phyloP scores from a whole-genome alignment of 257 asterid species.

The Petrea volubilis region DNA sequence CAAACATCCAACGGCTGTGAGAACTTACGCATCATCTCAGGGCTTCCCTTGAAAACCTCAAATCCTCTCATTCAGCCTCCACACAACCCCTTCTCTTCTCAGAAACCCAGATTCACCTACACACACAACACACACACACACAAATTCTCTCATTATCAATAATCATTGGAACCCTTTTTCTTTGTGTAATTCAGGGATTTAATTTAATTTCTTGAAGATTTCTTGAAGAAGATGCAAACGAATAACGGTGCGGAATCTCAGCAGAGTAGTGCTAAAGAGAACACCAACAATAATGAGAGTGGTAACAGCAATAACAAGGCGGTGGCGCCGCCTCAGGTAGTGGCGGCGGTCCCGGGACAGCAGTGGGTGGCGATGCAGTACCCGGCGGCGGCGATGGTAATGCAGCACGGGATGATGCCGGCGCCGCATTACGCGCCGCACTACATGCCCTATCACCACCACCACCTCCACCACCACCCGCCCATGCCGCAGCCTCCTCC shows the following conservation, averaged over 20 bases:
- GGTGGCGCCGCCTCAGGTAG: constrained; percentile 29
- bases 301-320: constrained; percentile 5
- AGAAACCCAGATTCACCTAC: constrained; percentile 45
- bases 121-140: constrained; percentile 1
- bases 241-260: constrained; percentile 50
- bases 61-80: constrained; percentile 55
- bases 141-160: constrained; percentile 12
- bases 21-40: constrained; percentile 40
- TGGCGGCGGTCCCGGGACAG: constrained; percentile 43
- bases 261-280: constrained; percentile 24
- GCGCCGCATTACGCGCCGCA: constrained; percentile 63
- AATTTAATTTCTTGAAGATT: constrained; percentile 10
- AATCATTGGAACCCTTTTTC: neutral
- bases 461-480: constrained; percentile 42
- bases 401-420: constrained; percentile 85
- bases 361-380: constrained; percentile 86
- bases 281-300: constrained; percentile 24
- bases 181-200: too few relatives aligned
- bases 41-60: constrained; percentile 61
- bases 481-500: too few relatives aligned
- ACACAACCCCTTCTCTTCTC: constrained; percentile 21
- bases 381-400: constrained; percentile 78
- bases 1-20: constrained; percentile 41
- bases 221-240: constrained; percentile 50
- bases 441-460: constrained; percentile 66